Evolutionary conservation across 1,284 basidiomycete genomes (phyloP), one percentile per base, ranked within the genome.

Genomic region (Trametes sp.): DNA sequence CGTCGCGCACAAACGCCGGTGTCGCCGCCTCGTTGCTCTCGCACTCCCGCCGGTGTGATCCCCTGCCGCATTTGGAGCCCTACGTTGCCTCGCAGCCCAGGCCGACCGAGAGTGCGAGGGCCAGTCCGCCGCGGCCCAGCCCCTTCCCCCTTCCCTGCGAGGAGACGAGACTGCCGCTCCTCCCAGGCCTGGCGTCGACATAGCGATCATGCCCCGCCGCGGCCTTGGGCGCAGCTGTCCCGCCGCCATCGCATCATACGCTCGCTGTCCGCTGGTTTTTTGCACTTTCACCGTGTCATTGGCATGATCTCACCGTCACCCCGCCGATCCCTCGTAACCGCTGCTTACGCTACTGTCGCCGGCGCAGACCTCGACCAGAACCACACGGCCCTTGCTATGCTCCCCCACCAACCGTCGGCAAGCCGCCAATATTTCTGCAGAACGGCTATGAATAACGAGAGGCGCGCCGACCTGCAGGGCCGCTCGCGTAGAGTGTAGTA

Each of bases 41-140:
- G 41, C 52, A 35, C 61, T 44, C 52, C 61, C 57, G 61, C 57
- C 61, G 54, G 54, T 35, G 28, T 56, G 44, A 46, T 36, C 16
- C 10, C 31, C 42, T 28, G 33, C 54, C 21, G 16, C 21, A n/a
- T 49, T 9, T 21, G 48, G 48, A 7, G 7, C 14, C 8, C 21
- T 35, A 55, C 54, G 42, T 53, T 44, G 38, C 38, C 42, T 19
- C 33, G 2, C 13, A 29, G 42, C 23, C 54, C 44, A 48, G 54
- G 33, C 44, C 44, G 6, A n/a, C 41, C 41, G 11, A 31, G 29
- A 23, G 21, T 26, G 19, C 35, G n/a, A 10, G 11, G 23, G 9
- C 35, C 3, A 7, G 14, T 19, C 50, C 31, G n/a, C 24, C 46
- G 10, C 33, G 33, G 33, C 16, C 50, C 35, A 35, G 31, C n/a